Base-by-base conservation (phyloP, 2,329 filamentous ascomycete genomes). In the Chalara sp. region DNA sequence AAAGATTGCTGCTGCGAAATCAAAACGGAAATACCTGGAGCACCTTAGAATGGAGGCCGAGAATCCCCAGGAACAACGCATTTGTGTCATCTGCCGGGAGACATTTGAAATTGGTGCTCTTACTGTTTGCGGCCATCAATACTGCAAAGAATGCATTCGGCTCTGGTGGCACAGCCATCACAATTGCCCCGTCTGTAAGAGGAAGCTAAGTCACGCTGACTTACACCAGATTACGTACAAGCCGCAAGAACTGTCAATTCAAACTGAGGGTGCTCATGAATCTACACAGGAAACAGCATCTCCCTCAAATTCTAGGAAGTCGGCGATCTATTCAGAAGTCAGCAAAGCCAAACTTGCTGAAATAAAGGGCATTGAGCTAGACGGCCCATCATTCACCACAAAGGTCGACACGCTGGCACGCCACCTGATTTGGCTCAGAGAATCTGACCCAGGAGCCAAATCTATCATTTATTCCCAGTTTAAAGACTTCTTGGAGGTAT, bases 391-490 rank as follows among this genome's bases (percentile, higher is more conserved):
- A 0, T 96, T 88, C 62, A 90, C 89, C 1, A 95, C 88, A 0
- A 99, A 97, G 68, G 84, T 97, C 13, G 90, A 96, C 65, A 95
- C 82, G 0, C 70, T 92, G 3, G 77, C 85, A 31, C 80, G 89
- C 2, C 93, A 97, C 65, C 69, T 97, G 2, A 69, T 95, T 12
- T 96, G 89, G 88, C 75, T 97, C 21, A 82, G 92, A 2, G 76
- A 86, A 58, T 81, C 87, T 45, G 90, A 96, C 58, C 88, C 89
- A 0, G 89, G 89, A 0, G 83, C 89, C 7, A 97, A 97, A 65
- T 87, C 88, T 0, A 87, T 99, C 64, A 78, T 97, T n/a, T 99
- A 96, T 67, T 95, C 89, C 1, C 92, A 97, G 69, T 93, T 89
- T 67, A 80, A 80, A 50, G 85, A 88, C 49, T 97, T 96, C 59